Evolutionary conservation across 805 yeast genomes (phyloP).

Genomic region (Phaffomyces opuntiae): DNA sequence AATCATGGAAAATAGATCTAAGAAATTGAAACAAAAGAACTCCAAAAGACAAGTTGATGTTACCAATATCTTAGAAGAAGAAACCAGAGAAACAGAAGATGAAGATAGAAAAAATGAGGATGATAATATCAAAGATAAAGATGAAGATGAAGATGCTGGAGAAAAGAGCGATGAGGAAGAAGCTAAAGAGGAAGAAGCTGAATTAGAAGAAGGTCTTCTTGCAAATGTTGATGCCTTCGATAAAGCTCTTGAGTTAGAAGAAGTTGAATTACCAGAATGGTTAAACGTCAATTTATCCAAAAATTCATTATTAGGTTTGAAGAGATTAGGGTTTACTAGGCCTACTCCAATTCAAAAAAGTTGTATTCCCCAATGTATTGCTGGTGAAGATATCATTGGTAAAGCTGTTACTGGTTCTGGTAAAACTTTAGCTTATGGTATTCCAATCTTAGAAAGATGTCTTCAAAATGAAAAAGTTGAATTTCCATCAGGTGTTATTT

Average conservation of each 20-base stretch:
- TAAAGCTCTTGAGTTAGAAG: slow-evolving; percentile 25
- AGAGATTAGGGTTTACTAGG: slow-evolving; percentile 44
- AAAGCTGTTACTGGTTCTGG: slow-evolving; percentile 98
- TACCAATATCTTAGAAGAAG: not conserved
- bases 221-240: slow-evolving; percentile 22
- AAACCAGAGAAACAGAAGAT: not conserved
- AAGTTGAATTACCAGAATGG: slow-evolving; percentile 58
- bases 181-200: not conserved
- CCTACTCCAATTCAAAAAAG: slow-evolving; percentile 84
- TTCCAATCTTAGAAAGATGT: slow-evolving; percentile 76
- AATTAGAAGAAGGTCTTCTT: slow-evolving; percentile 11
- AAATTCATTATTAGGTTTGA: slow-evolving; percentile 55
- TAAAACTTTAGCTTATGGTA: slow-evolving; percentile 91
- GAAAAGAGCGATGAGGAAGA: not conserved
- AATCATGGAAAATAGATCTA: slow-evolving; percentile 8
- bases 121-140: slow-evolving; percentile 18
- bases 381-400: slow-evolving; percentile 81
- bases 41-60: not conserved
- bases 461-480: slow-evolving; percentile 22
- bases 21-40: slow-evolving; percentile 15
- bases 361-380: slow-evolving; percentile 67
- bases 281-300: slow-evolving; percentile 39
- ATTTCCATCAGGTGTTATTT: slow-evolving; percentile 68
- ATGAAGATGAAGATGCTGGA: slow-evolving; percentile 4
- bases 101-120: slow-evolving; percentile 7